These are phyloP conservation scores for Taphrina communis DNA, from an alignment of 1,139 yeast species.

Conservation along the genomic window DNA sequence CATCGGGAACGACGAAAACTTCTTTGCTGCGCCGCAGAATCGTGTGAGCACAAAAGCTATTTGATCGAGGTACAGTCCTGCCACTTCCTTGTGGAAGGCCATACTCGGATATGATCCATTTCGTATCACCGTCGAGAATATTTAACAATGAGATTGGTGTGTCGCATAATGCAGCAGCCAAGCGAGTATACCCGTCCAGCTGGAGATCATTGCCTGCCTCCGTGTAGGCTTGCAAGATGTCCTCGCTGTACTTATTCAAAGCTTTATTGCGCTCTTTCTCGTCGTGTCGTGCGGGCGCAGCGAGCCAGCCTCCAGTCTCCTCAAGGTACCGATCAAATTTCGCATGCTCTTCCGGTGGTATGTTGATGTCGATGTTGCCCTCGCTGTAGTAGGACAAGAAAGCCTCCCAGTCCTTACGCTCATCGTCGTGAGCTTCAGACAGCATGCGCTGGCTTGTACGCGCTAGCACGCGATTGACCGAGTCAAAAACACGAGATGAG, in stretches of 20 bases:
- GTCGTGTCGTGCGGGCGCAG: slow-evolving; percentile 21
- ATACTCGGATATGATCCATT: slow-evolving; percentile 20
- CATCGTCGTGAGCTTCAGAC: slow-evolving; percentile 1
- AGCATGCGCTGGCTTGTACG: neutral
- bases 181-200: slow-evolving; percentile 27
- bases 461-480: neutral
- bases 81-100: slow-evolving; percentile 18
- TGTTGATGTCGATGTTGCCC: slow-evolving; percentile 9
- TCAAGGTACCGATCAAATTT: slow-evolving; percentile 18
- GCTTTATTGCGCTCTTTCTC: slow-evolving; percentile 14
- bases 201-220: slow-evolving; percentile 25
- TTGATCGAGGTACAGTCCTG: slow-evolving; percentile 16
- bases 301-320: slow-evolving; percentile 31
- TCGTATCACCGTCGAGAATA: slow-evolving; percentile 9
- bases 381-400: slow-evolving; percentile 8
- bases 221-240: slow-evolving; percentile 22
- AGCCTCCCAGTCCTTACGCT: slow-evolving; percentile 15
- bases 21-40: slow-evolving; percentile 4
- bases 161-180: slow-evolving; percentile 32
- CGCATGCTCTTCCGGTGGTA: neutral
- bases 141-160: slow-evolving; percentile 25
- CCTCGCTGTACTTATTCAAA: slow-evolving; percentile 3
- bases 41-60: slow-evolving; percentile 28
- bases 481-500: neutral
- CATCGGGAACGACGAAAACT: slow-evolving; percentile 22